These are phyloP conservation scores for Naganishia albida DNA, from an alignment of 1,284 basidiomycete species.

Conservation along the genomic window DNA sequence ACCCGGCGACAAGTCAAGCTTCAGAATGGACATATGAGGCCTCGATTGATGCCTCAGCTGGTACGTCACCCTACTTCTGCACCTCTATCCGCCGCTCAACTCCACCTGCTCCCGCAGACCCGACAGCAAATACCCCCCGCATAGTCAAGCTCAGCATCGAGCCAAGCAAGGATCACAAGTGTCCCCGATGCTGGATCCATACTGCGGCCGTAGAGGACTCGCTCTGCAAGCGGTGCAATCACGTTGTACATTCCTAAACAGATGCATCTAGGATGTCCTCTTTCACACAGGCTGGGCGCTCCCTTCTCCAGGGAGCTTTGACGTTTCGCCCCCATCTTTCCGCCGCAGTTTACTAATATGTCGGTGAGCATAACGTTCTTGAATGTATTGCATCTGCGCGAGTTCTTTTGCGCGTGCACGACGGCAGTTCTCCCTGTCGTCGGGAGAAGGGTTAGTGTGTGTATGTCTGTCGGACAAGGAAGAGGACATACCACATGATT, in stretches of 20 bases:
- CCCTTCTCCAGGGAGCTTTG: no score
- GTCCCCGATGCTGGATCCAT: conserved; percentile 77
- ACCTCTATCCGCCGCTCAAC: background rate
- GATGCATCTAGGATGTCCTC: background rate
- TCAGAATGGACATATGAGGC: conserved; percentile 59
- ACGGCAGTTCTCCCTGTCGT: conserved; percentile 48
- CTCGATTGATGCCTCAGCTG: conserved; percentile 39
- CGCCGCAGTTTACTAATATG: conserved; percentile 50
- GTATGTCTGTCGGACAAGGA: background rate
- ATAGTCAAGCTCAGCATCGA: conserved; percentile 50
- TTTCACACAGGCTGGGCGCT: no score
- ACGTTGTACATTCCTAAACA: background rate
- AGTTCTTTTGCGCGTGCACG: conserved; percentile 47
- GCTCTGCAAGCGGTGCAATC: conserved; percentile 65
- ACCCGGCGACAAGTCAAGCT: conserved; percentile 34
- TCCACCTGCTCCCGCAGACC: background rate
- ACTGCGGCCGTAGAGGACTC: conserved; percentile 57
- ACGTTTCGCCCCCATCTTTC: conserved; percentile 27
- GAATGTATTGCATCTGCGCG: conserved; percentile 48
- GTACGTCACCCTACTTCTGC: background rate
- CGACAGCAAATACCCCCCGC: conserved; percentile 45
- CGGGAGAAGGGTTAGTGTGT: background rate
- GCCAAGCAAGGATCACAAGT: conserved; percentile 63
- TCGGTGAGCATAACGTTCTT: conserved; percentile 51
- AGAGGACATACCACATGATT: conserved; percentile 43